These are phyloP conservation scores for Syzygium jambos DNA, from an alignment of 345 rosid species.

Conservation along the genomic window DNA sequence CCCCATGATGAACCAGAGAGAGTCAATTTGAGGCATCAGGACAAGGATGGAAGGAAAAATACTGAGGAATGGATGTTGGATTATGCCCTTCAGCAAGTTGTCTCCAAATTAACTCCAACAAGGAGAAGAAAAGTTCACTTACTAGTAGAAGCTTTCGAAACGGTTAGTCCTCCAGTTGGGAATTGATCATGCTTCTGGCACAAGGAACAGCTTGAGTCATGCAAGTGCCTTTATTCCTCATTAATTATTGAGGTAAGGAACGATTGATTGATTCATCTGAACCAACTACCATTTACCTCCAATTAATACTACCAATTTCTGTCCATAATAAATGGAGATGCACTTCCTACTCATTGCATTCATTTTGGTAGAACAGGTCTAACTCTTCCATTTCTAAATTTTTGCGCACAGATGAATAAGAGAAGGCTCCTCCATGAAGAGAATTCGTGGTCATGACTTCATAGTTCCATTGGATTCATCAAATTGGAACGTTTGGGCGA, in stretches of 20 bases:
- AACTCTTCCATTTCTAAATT: neutral
- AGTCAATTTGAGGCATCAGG: conserved; percentile 62
- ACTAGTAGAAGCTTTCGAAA: conserved; percentile 86
- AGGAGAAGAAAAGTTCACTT: conserved; percentile 71
- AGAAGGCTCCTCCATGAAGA: neutral
- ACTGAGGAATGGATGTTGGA: conserved; percentile 93
- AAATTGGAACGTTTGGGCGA: neutral
- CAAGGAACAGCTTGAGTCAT: conserved; percentile 9
- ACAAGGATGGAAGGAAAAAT: conserved; percentile 43
- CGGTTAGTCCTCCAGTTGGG: conserved; percentile 44
- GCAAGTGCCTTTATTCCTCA: neutral
- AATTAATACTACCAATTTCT: neutral
- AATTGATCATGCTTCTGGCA: conserved; percentile 4
- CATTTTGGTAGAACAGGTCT: neutral
- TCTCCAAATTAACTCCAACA: conserved; percentile 72
- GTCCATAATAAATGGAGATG: neutral
- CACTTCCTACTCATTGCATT: neutral
- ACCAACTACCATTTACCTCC: neutral
- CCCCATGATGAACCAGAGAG: conserved; percentile 44
- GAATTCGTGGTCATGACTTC: neutral
- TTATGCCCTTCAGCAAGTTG: conserved; percentile 67
- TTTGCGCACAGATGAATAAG: neutral
- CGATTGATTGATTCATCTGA: neutral
- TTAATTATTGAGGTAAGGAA: neutral
- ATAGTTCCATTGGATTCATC: neutral